Percentiles rank a stretch among this genome's conserved stretches.
These are phyloP conservation scores for Sicyos edulis DNA, from an alignment of 306 rosid species.

Conservation along the genomic window DNA sequence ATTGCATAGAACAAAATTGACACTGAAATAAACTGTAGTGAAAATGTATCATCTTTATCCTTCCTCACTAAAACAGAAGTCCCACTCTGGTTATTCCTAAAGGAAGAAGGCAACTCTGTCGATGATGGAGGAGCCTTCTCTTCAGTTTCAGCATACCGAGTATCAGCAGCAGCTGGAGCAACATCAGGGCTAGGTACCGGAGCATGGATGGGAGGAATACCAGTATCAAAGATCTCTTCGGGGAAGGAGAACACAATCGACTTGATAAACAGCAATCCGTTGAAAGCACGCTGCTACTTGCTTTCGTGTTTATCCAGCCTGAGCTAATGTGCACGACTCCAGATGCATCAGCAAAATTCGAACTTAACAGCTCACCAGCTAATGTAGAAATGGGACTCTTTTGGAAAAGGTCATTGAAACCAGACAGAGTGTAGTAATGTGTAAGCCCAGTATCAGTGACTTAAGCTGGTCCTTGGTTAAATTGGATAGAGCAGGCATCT, in stretches of 20 bases:
- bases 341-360: too few relatives aligned
- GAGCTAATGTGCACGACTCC: too few relatives aligned
- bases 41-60: background rate
- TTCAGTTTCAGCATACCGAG: slow-evolving; percentile 35
- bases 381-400: too few relatives aligned
- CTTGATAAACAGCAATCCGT: slow-evolving; percentile 69
- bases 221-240: slow-evolving; percentile 77
- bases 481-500: slow-evolving; percentile 56
- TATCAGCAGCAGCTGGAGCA: slow-evolving; percentile 75
- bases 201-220: slow-evolving; percentile 71
- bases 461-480: slow-evolving; percentile 64
- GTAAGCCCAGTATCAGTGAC: slow-evolving; percentile 61
- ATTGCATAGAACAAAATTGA: slow-evolving; percentile 17
- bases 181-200: slow-evolving; percentile 71
- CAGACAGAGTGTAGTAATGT: slow-evolving; percentile 7
- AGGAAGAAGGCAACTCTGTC: slow-evolving; percentile 46
- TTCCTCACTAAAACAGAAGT: slow-evolving; percentile 43
- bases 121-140: slow-evolving; percentile 50
- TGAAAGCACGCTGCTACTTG: too few relatives aligned
- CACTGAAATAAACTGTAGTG: background rate
- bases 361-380: too few relatives aligned
- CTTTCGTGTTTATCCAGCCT: too few relatives aligned
- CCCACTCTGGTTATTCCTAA: slow-evolving; percentile 45
- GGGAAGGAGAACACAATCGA: slow-evolving; percentile 82
- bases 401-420: too few relatives aligned